Evolutionary conservation across 2,329 filamentous ascomycete species (phyloP).

Genomic region (Exophiala calicioides): DNA sequence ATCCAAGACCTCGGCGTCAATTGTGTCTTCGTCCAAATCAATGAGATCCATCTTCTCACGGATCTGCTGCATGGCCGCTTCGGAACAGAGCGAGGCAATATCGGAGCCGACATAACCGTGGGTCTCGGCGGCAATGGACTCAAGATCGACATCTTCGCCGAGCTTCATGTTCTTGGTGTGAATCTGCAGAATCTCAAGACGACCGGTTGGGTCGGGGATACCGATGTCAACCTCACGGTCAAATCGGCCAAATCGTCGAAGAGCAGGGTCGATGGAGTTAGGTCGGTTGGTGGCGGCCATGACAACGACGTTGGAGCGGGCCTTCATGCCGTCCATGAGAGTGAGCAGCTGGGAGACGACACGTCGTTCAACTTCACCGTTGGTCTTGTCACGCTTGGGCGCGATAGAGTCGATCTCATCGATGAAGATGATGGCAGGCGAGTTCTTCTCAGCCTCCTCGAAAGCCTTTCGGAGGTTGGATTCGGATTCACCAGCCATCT

Average conservation of each 20-base stretch:
- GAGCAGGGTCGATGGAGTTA: slow-evolving; percentile 96
- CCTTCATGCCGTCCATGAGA: slow-evolving; percentile 99
- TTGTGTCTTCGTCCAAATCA: slow-evolving; percentile 97
- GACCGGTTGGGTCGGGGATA: slow-evolving; percentile 95
- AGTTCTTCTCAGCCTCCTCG: slow-evolving; percentile 99
- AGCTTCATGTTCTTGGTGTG: slow-evolving; percentile 99
- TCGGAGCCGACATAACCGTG: slow-evolving; percentile 99
- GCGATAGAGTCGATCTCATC: slow-evolving; percentile 99
- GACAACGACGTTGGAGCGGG: slow-evolving; percentile 95
- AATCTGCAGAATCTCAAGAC: slow-evolving; percentile 97
- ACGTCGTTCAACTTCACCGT: slow-evolving; percentile 97
- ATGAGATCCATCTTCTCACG: slow-evolving; percentile 99
- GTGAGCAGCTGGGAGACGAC: slow-evolving; percentile 96
- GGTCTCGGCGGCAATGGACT: slow-evolving; percentile 94
- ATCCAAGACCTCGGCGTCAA: slow-evolving; percentile 96
- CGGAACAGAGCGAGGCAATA: slow-evolving; percentile 95
- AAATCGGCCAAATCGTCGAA: slow-evolving; percentile 97
- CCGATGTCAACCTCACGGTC: slow-evolving; percentile 98
- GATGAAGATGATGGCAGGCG: slow-evolving; percentile 98
- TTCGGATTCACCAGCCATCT: slow-evolving; percentile 99
- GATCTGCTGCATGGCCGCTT: slow-evolving; percentile 99
- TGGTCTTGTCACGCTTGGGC: slow-evolving; percentile 99
- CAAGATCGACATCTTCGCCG: slow-evolving; percentile 91
- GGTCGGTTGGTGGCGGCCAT: slow-evolving; percentile 99
- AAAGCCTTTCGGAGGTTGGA: slow-evolving; percentile 99